Base-by-base conservation (phyloP, 805 yeast genomes). In the Pichia phayaonensis region DNA sequence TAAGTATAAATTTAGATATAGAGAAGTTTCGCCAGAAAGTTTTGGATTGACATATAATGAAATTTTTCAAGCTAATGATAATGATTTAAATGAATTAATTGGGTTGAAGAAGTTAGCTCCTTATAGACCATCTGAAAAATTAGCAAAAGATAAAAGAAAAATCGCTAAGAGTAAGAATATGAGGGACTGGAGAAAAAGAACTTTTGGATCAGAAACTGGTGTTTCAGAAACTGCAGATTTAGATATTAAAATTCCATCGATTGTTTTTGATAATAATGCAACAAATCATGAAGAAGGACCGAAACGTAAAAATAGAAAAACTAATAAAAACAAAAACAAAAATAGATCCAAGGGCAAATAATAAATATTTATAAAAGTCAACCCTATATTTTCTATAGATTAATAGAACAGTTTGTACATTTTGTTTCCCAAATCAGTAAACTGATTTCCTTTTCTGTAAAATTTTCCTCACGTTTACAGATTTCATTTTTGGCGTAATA, bases 71-170 rank as follows among this genome's bases (percentile, higher is more conserved):
- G 99, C 99, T 15, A 92, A 87, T 61, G 99, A 94, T 65, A 75
- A 77, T 54, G 86, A 84, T 45, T 74, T 94, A 66, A 94, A 94
- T 67, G 84, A 83, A 50, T 90, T 75, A 61, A 83, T 90, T 51
- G 94, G 97, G 22, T 71, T 94, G 60, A 92, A 92, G 72, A 90
- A 90, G 67, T 81, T 94, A 57, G 97, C 98, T 0, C 92, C 98
- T 27, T 94, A 87, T 66, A 81, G 97, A 65, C 80, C 88, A 23
- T 78, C 78, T 56, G 95, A 86, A 52, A 73, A 76, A 56, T 74
- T 81, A 56, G 68, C 73, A 57, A 88, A 84, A 63, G 99, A 94
- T 66, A 85, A 81, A 68, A 77, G 95, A 63, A 87, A 88, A 70
- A 85, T 78, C 51, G 81, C 90, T 39, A 94, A 92, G 74, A 81